Conservation (phyloP, 2,329 filamentous ascomycete genomes). For the Ceratocystis cacaofunesta region DNA sequence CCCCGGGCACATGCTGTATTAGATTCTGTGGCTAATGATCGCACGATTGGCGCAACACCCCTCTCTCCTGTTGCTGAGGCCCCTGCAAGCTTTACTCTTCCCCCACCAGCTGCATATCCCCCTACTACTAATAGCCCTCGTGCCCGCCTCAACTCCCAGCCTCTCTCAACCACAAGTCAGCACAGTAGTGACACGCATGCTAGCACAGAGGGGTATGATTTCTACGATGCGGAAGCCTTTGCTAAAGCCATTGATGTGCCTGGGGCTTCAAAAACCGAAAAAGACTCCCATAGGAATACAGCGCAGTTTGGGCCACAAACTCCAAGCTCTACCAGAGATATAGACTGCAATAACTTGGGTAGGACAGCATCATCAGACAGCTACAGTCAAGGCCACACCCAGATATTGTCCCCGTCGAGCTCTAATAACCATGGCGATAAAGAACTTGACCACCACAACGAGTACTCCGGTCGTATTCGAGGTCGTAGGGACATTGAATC, state of each 20-base stretch:
- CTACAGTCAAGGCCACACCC: neutral
- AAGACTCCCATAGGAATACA: neutral
- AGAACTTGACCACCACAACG: slow-evolving; percentile 24
- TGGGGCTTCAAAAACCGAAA: neutral
- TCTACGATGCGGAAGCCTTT: slow-evolving; percentile 45
- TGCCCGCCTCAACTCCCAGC: slow-evolving; percentile 34
- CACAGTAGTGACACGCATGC: slow-evolving; percentile 33
- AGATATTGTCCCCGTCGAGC: neutral
- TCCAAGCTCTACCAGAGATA: neutral
- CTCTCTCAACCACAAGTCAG: slow-evolving; percentile 37
- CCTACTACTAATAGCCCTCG: slow-evolving; percentile 27
- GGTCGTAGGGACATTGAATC: slow-evolving; percentile 21
- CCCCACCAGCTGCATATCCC: slow-evolving; percentile 31
- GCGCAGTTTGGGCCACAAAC: slow-evolving; percentile 5
- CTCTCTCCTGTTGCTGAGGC: slow-evolving; percentile 35
- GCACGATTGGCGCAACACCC: slow-evolving; percentile 23
- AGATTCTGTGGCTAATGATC: slow-evolving; percentile 22
- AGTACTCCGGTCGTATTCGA: slow-evolving; percentile 34
- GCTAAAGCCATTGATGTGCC: slow-evolving; percentile 40
- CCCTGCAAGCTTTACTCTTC: slow-evolving; percentile 34
- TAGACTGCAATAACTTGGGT: slow-evolving; percentile 1
- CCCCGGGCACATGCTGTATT: slow-evolving; percentile 41
- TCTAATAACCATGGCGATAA: neutral
- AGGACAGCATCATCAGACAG: slow-evolving; percentile 2
- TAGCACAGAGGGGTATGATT: slow-evolving; percentile 48